phyloP scores from a whole-genome alignment of 768 basidiomycete species.

The Pleurotus giganteus region DNA sequence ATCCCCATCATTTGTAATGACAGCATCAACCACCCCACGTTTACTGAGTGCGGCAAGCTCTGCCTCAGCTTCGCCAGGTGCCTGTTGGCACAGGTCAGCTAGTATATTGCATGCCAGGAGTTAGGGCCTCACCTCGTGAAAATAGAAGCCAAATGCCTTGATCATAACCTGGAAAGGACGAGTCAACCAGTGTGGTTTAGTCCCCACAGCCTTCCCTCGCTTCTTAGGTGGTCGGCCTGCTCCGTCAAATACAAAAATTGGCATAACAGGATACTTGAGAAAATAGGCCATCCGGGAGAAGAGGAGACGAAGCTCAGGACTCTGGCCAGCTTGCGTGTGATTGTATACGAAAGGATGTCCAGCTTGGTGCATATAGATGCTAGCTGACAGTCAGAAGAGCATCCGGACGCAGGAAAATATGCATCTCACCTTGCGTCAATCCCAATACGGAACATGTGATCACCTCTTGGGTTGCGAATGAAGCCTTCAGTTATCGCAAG shows the following conservation, averaged over 20 bases:
- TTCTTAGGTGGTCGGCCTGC: constrained; percentile 37
- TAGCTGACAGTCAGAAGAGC: no score
- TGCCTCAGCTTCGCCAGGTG: constrained; percentile 58
- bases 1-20: constrained; percentile 51
- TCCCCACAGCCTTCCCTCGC: constrained; percentile 28
- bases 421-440: no score
- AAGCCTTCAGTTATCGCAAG: no score
- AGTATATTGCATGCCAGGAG: neutral
- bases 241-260: constrained; percentile 51
- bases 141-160: constrained; percentile 41
- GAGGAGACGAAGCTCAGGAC: constrained; percentile 13
- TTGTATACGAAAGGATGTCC: no score
- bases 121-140: constrained; percentile 18
- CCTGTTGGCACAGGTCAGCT: constrained; percentile 20
- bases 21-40: constrained; percentile 41
- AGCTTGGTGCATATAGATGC: no score
- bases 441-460: no score
- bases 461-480: no score
- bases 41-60: constrained; percentile 46
- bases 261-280: constrained; percentile 34
- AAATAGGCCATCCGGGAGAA: constrained; percentile 39
- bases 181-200: constrained; percentile 24
- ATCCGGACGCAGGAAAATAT: no score
- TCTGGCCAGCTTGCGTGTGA: no score
- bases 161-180: constrained; percentile 29